Evolutionary conservation across 106 monocot genomes (phyloP).

Genomic region (Dioscorea zingiberensis): DNA sequence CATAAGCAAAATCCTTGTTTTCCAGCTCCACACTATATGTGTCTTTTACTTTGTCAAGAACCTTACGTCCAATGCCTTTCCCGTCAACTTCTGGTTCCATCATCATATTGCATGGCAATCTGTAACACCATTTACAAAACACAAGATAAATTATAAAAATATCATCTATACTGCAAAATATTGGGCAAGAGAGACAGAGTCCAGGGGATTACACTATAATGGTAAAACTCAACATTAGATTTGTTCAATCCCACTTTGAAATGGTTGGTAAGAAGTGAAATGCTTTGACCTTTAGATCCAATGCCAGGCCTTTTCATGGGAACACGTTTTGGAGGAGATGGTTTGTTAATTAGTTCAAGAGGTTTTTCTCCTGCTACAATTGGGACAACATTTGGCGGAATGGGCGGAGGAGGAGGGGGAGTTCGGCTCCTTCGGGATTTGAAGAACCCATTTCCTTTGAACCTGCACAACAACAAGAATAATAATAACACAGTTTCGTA

Average conservation of each 20-base stretch:
- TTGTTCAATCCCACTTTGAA: conserved; percentile 24
- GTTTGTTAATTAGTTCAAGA: background rate
- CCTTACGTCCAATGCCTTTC: conserved; percentile 48
- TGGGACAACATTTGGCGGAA: conserved; percentile 5
- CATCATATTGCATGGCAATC: conserved; percentile 51
- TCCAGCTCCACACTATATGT: conserved; percentile 56
- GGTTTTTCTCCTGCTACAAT: background rate
- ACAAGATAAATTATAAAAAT: conserved; percentile 3
- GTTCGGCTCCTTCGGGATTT: background rate
- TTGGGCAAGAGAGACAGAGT: background rate
- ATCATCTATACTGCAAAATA: background rate
- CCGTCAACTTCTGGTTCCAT: conserved; percentile 33
- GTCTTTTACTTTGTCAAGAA: conserved; percentile 54
- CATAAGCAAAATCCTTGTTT: conserved; percentile 63
- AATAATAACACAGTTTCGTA: too few species aligned
- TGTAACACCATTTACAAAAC: background rate
- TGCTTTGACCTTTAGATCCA: conserved; percentile 25
- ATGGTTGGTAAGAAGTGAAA: conserved; percentile 37
- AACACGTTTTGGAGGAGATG: conserved; percentile 13
- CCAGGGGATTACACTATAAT: conserved; percentile 65
- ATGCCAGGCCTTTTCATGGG: conserved; percentile 36
- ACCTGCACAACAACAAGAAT: too few species aligned
- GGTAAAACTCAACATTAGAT: conserved; percentile 29
- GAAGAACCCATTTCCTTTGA: conserved; percentile 25
- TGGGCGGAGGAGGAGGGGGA: conserved; percentile 6